Conservation (phyloP, 2,329 filamentous ascomycete genomes). For the Penicillium decumbens region DNA sequence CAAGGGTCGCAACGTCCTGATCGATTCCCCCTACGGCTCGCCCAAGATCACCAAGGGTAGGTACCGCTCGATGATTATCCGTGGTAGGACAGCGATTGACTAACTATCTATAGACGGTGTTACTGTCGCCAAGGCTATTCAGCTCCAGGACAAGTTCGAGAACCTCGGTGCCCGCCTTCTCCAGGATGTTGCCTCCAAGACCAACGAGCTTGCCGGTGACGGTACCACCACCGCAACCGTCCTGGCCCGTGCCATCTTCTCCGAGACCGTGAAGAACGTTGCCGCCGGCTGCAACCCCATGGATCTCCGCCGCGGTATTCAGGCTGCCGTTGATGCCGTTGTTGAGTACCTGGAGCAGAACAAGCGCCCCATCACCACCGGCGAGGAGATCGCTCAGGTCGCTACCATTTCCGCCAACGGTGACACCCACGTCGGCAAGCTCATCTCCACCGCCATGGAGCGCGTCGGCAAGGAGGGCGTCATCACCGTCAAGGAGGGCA, state of each 20-base stretch:
- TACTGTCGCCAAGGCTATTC: constrained; percentile 82
- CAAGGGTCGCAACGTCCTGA: constrained; percentile 97
- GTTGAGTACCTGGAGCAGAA: constrained; percentile 91
- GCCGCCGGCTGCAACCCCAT: constrained; percentile 99
- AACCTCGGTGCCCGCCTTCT: constrained; percentile 96
- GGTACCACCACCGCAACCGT: constrained; percentile 98
- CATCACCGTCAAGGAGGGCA: constrained; percentile 99
- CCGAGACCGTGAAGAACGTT: constrained; percentile 99
- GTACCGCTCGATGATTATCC: constrained; percentile 21
- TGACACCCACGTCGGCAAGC: constrained; percentile 86
- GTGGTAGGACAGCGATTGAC: constrained; percentile 14
- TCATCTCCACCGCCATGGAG: constrained; percentile 98
- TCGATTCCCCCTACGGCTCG: constrained; percentile 96
- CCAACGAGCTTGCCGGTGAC: constrained; percentile 97
- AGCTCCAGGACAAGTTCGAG: constrained; percentile 97
- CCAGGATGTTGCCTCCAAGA: constrained; percentile 98
- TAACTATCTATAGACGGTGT: constrained; percentile 63
- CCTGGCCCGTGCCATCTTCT: constrained; percentile 96
- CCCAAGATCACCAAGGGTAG: constrained; percentile 99
- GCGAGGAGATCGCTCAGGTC: constrained; percentile 93
- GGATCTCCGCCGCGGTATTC: constrained; percentile 95
- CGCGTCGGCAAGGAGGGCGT: constrained; percentile 99
- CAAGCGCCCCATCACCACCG: constrained; percentile 97
- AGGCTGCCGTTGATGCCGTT: constrained; percentile 90
- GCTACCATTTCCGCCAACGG: constrained; percentile 98